These are phyloP conservation scores for Wickerhamiella lipophila DNA, from an alignment of 805 yeast genomes.

Conservation along the genomic window DNA sequence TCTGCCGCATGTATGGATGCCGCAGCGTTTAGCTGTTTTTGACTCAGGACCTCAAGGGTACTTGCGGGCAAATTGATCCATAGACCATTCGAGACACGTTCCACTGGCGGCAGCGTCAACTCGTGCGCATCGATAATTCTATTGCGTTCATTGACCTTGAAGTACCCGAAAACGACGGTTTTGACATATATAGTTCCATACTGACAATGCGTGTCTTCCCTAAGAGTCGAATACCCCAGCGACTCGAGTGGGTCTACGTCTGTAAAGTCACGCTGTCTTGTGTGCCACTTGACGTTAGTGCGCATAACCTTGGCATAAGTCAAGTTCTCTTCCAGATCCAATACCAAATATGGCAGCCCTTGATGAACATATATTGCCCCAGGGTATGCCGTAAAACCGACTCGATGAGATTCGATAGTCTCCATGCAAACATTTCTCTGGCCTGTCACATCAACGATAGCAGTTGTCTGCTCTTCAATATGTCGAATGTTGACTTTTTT, in stretches of 20 bases:
- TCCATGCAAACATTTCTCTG: slow-evolving; percentile 65
- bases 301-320: slow-evolving; percentile 72
- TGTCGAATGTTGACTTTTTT: slow-evolving; percentile 67
- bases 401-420: slow-evolving; percentile 76
- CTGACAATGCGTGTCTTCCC: slow-evolving; percentile 27
- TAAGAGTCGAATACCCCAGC: slow-evolving; percentile 15
- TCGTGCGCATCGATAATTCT: slow-evolving; percentile 89
- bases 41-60: slow-evolving; percentile 47
- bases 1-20: slow-evolving; percentile 97
- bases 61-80: slow-evolving; percentile 76
- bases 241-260: slow-evolving; percentile 67
- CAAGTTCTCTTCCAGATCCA: slow-evolving; percentile 71
- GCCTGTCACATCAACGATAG: slow-evolving; percentile 81
- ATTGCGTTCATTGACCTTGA: slow-evolving; percentile 63
- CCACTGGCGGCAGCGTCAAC: slow-evolving; percentile 76
- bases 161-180: slow-evolving; percentile 79
- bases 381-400: slow-evolving; percentile 76
- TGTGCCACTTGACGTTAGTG: slow-evolving; percentile 88
- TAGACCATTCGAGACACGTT: slow-evolving; percentile 59
- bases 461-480: slow-evolving; percentile 66
- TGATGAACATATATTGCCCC: slow-evolving; percentile 94
- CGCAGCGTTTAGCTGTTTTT: slow-evolving; percentile 54
- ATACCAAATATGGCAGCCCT: slow-evolving; percentile 77
- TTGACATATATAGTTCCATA: slow-evolving; percentile 66
- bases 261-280: slow-evolving; percentile 82